These are phyloP conservation scores for Lasiodiplodia theobromae DNA, from an alignment of 2,329 filamentous ascomycete genomes.

Conservation along the genomic window DNA sequence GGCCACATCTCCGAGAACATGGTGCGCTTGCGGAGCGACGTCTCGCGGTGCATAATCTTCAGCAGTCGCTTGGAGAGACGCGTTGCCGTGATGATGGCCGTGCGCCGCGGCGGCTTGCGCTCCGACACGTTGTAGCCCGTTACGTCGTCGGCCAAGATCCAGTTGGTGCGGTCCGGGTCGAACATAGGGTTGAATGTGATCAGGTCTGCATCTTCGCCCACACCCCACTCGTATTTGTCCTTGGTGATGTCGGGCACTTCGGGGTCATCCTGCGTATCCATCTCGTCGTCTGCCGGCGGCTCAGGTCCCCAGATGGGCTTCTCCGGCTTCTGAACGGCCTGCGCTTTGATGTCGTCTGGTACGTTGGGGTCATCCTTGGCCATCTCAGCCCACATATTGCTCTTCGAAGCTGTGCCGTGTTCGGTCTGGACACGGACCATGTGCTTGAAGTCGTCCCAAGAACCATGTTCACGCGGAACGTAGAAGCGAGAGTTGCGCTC, in stretches of 20 bases:
- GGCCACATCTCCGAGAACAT: slow-evolving; percentile 87
- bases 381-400: slow-evolving; percentile 52
- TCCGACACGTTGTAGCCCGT: slow-evolving; percentile 69
- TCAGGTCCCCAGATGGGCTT: slow-evolving; percentile 59
- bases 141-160: slow-evolving; percentile 74
- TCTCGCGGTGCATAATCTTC: slow-evolving; percentile 77
- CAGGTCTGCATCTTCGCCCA: slow-evolving; percentile 75
- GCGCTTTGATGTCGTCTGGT: slow-evolving; percentile 44
- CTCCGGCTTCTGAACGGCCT: slow-evolving; percentile 44
- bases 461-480: slow-evolving; percentile 72
- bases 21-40: slow-evolving; percentile 69
- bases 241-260: slow-evolving; percentile 64
- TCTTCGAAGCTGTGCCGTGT: slow-evolving; percentile 56
- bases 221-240: slow-evolving; percentile 68
- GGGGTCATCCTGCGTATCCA: slow-evolving; percentile 61
- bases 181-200: slow-evolving; percentile 82
- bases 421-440: slow-evolving; percentile 69
- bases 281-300: slow-evolving; percentile 50
- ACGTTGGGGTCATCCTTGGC: slow-evolving; percentile 51
- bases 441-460: slow-evolving; percentile 74
- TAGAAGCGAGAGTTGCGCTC: slow-evolving; percentile 80
- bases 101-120: slow-evolving; percentile 69
- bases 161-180: slow-evolving; percentile 73
- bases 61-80: slow-evolving; percentile 72
- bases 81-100: slow-evolving; percentile 74